phyloP scores from a whole-genome alignment of 208 protist species.

The Herpetomonas samuelpessoai region DNA sequence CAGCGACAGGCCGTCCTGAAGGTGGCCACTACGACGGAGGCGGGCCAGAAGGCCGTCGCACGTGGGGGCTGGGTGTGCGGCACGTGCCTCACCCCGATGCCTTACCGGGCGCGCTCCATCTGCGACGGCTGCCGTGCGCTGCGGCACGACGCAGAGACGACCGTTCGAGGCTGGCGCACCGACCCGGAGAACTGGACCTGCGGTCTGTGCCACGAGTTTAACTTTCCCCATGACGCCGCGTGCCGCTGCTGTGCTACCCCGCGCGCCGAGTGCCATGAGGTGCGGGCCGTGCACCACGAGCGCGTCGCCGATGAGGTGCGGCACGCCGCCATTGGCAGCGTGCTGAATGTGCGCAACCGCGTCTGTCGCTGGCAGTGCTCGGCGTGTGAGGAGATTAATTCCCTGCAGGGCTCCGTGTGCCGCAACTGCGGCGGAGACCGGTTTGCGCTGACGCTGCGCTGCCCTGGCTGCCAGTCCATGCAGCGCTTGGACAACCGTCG shows the following conservation, averaged over 20 bases:
- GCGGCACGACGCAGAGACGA: constrained; percentile 38
- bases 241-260: constrained; percentile 41
- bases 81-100: constrained; percentile 31
- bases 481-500: constrained; percentile 33
- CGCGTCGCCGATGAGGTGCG: constrained; percentile 40
- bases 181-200: constrained; percentile 36
- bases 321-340: constrained; percentile 27
- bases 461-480: constrained; percentile 27
- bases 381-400: constrained; percentile 62
- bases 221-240: constrained; percentile 13
- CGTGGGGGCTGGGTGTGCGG: constrained; percentile 62
- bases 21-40: constrained; percentile 18
- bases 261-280: constrained; percentile 1
- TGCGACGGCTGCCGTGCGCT: constrained; percentile 44
- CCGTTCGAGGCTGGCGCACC: constrained; percentile 13
- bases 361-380: constrained; percentile 60
- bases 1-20: constrained; percentile 7
- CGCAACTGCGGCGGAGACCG: constrained; percentile 53
- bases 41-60: constrained; percentile 25
- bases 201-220: constrained; percentile 45
- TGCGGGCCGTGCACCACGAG: constrained; percentile 17
- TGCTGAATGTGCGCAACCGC: constrained; percentile 62
- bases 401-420: constrained; percentile 43
- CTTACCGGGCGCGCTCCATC: constrained; percentile 36
- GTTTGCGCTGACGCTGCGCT: constrained; percentile 45